Evolutionary conservation across 345 rosid genomes (phyloP), one percentile per base, ranked within the genome.

Genomic region (Acer campestre): DNA sequence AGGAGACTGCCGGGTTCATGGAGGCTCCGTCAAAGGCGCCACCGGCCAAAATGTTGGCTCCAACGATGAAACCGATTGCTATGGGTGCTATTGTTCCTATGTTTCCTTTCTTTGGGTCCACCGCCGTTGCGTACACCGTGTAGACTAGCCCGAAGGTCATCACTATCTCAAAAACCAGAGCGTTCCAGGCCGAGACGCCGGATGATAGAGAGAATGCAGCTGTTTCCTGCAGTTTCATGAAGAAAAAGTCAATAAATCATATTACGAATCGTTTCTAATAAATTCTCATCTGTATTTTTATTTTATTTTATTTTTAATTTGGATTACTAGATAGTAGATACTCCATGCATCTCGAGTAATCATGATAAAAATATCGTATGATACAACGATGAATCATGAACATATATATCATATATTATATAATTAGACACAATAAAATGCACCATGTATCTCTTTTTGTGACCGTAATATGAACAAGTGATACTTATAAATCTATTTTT

Each of bases 1-100:
- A 90, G 2, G 92, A 89, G 16, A 90, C 92, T 0, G 94, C 94
- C 0, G 94, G 94, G 92, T 90, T 90, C 94, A 90, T 90, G 17
- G 94, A 90, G 3, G 89, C 90, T 27, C 90, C 90, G 48, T 84
- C 87, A 9, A 88, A 88, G 9, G 86, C 89, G 0, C 90, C 90
- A 67, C 90, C 90, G 7, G 80, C 89, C 78, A 88, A 83, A 67
- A 88, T 86, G 79, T 88, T 88, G 38, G 91, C 91, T 11, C 89
- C 89, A 0, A 88, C 91, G 2, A 86, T 86, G 83, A 86, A 88
- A 67, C 91, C 91, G 22, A 88, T 88, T 0, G 89, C 89, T 1
- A 88, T 79, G 0, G 91, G 91, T 23, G 91, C 91, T 2, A 88
- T 83, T 3, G 64, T 80, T 10, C 91, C 89, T 76, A 88, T 8